Conservation (phyloP, 306 rosid species). For the Fragaria nilgerrensis region DNA sequence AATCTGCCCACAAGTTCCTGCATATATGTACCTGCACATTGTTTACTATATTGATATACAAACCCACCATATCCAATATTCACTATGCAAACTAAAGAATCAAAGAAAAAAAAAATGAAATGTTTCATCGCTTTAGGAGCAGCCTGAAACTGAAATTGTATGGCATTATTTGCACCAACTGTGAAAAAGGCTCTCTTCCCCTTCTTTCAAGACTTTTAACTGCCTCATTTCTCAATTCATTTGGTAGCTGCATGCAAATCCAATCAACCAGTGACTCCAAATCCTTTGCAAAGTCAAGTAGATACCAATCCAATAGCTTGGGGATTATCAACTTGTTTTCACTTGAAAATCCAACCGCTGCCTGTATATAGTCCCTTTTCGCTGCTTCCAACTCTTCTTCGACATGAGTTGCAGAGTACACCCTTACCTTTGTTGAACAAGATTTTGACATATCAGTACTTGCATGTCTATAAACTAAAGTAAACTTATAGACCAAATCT, state of each 20-base stretch:
- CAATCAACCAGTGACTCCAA: conserved; percentile 72
- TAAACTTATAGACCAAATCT: not conserved
- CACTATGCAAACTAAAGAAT: conserved; percentile 17
- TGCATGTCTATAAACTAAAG: not conserved
- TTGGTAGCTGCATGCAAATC: conserved; percentile 79
- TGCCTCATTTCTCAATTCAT: conserved; percentile 63
- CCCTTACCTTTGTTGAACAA: conserved; percentile 65
- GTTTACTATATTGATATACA: conserved; percentile 32
- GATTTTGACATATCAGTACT: conserved; percentile 20
- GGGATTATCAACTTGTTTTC: conserved; percentile 64
- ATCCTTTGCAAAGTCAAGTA: conserved; percentile 88
- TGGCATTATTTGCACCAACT: conserved; percentile 60
- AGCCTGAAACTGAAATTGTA: conserved; percentile 83
- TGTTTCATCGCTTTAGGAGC: conserved; percentile 50
- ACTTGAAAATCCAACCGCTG: conserved; percentile 65
- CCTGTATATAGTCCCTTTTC: conserved; percentile 73
- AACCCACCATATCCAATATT: conserved; percentile 25
- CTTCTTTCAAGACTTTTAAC: conserved; percentile 61
- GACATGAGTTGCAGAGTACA: conserved; percentile 63
- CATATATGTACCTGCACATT: conserved; percentile 15
- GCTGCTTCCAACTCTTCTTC: conserved; percentile 79
- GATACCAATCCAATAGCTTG: conserved; percentile 85
- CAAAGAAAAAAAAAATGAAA: not conserved
- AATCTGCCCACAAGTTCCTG: conserved; percentile 10
- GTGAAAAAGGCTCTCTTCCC: conserved; percentile 53